phyloP scores from a whole-genome alignment of 176 grass and related monocot genomes.

The Echinochloa phyllopogon region DNA sequence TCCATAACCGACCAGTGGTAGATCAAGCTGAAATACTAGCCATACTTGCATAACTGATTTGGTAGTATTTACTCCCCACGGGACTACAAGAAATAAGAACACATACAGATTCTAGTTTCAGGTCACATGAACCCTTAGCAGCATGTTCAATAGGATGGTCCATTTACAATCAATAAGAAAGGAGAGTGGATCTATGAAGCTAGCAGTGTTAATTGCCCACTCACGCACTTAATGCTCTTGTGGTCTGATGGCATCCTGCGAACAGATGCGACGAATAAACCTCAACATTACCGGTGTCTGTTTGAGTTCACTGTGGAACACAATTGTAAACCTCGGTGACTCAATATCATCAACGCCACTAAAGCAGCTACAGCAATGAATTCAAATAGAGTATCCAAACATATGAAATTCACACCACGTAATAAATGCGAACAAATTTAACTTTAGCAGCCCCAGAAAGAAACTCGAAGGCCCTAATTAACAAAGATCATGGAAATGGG shows the following conservation, averaged over 20 bases:
- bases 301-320: slow-evolving; percentile 19
- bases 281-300: background rate
- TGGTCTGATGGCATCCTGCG: background rate
- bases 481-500: background rate
- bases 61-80: background rate
- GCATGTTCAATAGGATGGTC: background rate
- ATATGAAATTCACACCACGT: background rate
- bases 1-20: background rate
- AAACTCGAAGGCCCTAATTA: background rate
- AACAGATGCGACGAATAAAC: background rate
- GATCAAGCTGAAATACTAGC: background rate
- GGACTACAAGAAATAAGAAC: background rate
- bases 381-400: background rate
- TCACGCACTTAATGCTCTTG: background rate
- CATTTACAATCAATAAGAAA: background rate
- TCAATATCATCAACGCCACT: slow-evolving; percentile 1
- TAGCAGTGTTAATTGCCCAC: background rate
- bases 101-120: background rate
- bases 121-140: background rate
- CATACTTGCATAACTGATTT: background rate
- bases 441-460: background rate
- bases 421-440: background rate
- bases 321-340: background rate
- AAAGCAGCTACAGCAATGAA: slow-evolving; percentile 8
- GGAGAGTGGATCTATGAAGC: background rate